Evolutionary conservation across 345 rosid species (phyloP), one percentile per base, ranked within the genome.

Genomic region (Syzygium aqueum): DNA sequence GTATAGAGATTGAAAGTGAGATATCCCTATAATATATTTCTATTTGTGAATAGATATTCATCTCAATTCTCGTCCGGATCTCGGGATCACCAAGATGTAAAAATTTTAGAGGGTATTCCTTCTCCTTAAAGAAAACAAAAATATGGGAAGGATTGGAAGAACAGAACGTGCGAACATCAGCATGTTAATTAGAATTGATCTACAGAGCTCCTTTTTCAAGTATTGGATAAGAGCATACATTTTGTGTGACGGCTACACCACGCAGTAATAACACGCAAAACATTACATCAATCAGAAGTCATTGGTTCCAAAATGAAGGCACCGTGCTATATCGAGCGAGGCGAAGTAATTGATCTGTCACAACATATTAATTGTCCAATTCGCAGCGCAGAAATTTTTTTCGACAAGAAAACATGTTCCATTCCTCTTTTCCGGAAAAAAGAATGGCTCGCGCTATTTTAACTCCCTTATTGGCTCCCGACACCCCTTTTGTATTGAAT

Each of bases 311-410:
- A 13, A 61, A 61, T 61, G n/a, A 61, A 61, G 8, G 17, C 6
- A 2, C 6, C 67, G 6, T 2, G 33, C 2, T 53, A 0, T 11
- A n/a, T n/a, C 2, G 27, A 0, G 6, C 0, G 1, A 15, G 6
- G 3, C 0, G 0, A 43, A 4, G 23, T 65, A 65, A 16, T 30
- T 5, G 37, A 65, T 65, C 11, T 0, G 0, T 65, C 22, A 16
- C 5, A 30, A 30, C 11, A 57, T 57, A 7, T 61, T 11, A 27
- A 12, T 61, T n/a, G 16, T 28, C 37, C 21, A 6, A 63, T 63
- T 40, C 0, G 2, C 14, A 28, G 5, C 0, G 3, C 5, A 2
- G 28, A 15, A 65, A 4, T 14, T 3, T 65, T 65, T 65, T 67
- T 61, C 2, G 4, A 0, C 1, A 11, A 67, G 7, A 17, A 33